Evolutionary conservation across 2,329 filamentous ascomycete genomes (phyloP), one percentile per base, ranked within the genome.

Genomic region (Raffaelea albimanens): DNA sequence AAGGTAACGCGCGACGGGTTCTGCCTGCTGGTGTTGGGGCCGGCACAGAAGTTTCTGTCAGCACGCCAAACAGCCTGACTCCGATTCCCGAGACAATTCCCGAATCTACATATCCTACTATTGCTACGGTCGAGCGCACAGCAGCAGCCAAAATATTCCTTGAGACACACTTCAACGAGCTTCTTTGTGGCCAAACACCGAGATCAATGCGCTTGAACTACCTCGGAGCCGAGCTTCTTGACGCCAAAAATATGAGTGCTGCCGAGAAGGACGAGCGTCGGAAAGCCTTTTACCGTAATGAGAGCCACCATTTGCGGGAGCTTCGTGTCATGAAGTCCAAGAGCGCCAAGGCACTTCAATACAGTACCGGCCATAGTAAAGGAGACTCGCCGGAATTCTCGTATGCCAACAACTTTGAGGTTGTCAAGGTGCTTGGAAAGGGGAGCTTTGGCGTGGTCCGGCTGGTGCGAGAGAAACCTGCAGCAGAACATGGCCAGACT

Each of bases 391-490:
- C 20, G 9, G 11, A 22, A 21, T 20, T 19, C 5, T 40, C 41
- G 10, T 33, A 44, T 23, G 56, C 47, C n/a, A 53, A 80, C 9
- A 78, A 81, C n/a, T 96, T 91, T 58, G 85, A 95, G 54, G 73
- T 83, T 13, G 67, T 97, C 25, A 86, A 89, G 55, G 74, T 94
- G 18, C 72, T 97, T 5, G 90, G 93, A 0, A 95, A 93, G 61
- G 91, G 93, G 9, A 96, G 90, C 59, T 98, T 97, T 65, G 91
- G 93, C 0, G 83, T 95, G 21, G 93, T 98, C 16, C 79, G 84
- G 41, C 72, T 98, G 33, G 90, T 97, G 2, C 82, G 81, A 48
- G 85, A 90, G 61, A 83, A 70, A 53, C 45, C 33, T 3, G 10
- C 43, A 0, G 10, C 10, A 1, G 23, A 33, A 5, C 45, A 51